Evolutionary conservation across 805 yeast genomes (phyloP), one percentile per base, ranked within the genome.

Genomic region (Kuraishia hungarica): DNA sequence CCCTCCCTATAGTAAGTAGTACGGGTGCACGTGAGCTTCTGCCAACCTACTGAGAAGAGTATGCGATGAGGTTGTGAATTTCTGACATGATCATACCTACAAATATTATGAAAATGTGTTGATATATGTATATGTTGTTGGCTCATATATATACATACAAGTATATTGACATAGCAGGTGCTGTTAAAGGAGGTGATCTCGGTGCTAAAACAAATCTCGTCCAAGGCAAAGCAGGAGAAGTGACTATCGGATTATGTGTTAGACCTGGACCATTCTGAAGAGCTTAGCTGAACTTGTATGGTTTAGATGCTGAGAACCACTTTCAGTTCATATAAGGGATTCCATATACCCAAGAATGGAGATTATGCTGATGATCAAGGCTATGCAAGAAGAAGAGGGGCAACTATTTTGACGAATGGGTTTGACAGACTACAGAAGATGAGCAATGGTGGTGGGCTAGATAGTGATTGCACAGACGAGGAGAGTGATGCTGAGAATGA

Each of bases 391-490:
- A 15, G 26, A 15, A 21, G 17, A 11, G 43, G 43, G n/a, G 48
- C 28, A 20, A 49, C 53, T 1, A 20, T 64, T n/a, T 51, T 59
- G 6, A 67, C 72, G 1, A 70, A 70, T 60, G 83, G 82, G 15
- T 73, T 78, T 59, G 80, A 76, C 55, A 69, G 61, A 47, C 64
- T 78, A 21, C 59, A 67, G n/a, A 75, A 79, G 77, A 60, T 60
- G 10, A 29, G 39, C 22, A 52, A 53, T 21, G 56, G 55, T 13
- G 11, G 51, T 50, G 22, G 28, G 43, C 23, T 29, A 51, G 53
- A 53, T 28, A 50, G 43, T 28, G 55, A 57, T 7, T 50, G 48
- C n/a, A 53, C 49, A 23, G 55, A 48, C 28, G 50, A 46, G 21
- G 60, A 35, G 54, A 53, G 52, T 21, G 56, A 53, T 13, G 58